Base-by-base conservation (phyloP, 148 eudicot genomes). In the Camellia lanceoleosa region DNA sequence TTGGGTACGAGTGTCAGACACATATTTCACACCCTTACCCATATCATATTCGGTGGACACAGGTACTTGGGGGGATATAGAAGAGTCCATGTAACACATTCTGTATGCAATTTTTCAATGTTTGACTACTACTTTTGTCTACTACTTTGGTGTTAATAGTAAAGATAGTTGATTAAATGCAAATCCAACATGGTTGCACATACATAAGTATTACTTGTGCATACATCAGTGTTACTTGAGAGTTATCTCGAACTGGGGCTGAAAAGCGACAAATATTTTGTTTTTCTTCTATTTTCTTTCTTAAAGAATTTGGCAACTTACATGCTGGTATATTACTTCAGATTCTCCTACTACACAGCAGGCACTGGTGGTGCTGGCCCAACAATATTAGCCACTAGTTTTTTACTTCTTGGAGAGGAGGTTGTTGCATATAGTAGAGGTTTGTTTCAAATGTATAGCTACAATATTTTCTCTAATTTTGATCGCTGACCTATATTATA, bases 311-410 rank as follows among this genome's bases (percentile, higher is more conserved):
- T 54, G 55, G 63, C 52, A 65, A 55, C 73, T 78, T 54, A 71
- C 55, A 7, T 55, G 65, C 58, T 77, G 67, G 49, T 76, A 63
- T 74, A 81, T 78, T 38, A 66, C 80, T 42, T 83, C 89, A 96
- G 99, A 85, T 96, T 96, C 90, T 96, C 91, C 59, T 96, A 96
- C 88, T 93, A 87, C 77, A 96, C 99, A 51, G 99, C 99, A 73
- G 99, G 99, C 81, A 87, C 91, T 80, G 99, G 99, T 79, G 99
- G 99, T 84, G 99, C 94, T 80, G 99, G 99, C 67, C 99, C 99
- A 70, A 93, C 99, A 55, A 96, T 96, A 85, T 84, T 96, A 83
- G 93, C 99, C 14, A 96, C 99, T 75, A 96, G 99, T 76, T 93
- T 96, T 86, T 84, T 96, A 82, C 98, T 96, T 82, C 89, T 96